Evolutionary conservation across 2,329 filamentous ascomycete species (phyloP).

Genomic region (Zymoseptoria pseudotritici): DNA sequence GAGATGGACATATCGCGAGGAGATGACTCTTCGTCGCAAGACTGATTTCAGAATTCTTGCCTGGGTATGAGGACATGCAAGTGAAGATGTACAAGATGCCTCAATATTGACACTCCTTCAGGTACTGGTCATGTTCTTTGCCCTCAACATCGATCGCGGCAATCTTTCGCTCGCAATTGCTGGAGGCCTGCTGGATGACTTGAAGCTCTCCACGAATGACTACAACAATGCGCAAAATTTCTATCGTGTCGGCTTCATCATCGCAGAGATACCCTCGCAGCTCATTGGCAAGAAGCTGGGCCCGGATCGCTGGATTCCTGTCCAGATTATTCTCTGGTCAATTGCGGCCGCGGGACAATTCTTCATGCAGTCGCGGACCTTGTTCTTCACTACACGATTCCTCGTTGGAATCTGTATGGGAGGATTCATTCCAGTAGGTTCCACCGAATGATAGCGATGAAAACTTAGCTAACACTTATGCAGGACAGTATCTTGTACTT

Average conservation of each 20-base stretch:
- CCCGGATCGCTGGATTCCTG: slow-evolving; percentile 39
- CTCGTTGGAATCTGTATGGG: slow-evolving; percentile 37
- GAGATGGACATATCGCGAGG: slow-evolving; percentile 51
- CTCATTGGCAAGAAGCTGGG: slow-evolving; percentile 40
- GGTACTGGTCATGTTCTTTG: slow-evolving; percentile 50
- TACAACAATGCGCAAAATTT: slow-evolving; percentile 42
- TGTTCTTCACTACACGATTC: slow-evolving; percentile 34
- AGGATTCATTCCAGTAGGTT: slow-evolving; percentile 48
- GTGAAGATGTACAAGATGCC: slow-evolving; percentile 40
- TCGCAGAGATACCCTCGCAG: slow-evolving; percentile 32
- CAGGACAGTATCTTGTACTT: slow-evolving; percentile 50
- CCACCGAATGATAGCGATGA: background rate
- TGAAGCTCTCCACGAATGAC: slow-evolving; percentile 45
- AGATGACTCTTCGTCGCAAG: slow-evolving; percentile 48
- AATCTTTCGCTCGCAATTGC: slow-evolving; percentile 55
- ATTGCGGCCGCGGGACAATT: slow-evolving; percentile 33
- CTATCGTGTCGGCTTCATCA: slow-evolving; percentile 77
- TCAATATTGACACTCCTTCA: slow-evolving; percentile 38
- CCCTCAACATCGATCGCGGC: slow-evolving; percentile 51
- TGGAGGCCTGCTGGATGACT: slow-evolving; percentile 51
- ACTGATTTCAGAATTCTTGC: slow-evolving; percentile 25
- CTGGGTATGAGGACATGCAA: background rate
- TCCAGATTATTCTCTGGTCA: slow-evolving; percentile 35
- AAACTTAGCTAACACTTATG: background rate
- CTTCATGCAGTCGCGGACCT: slow-evolving; percentile 26